phyloP scores from a whole-genome alignment of 805 yeast genomes.

The Myxozyma nipponensis region DNA sequence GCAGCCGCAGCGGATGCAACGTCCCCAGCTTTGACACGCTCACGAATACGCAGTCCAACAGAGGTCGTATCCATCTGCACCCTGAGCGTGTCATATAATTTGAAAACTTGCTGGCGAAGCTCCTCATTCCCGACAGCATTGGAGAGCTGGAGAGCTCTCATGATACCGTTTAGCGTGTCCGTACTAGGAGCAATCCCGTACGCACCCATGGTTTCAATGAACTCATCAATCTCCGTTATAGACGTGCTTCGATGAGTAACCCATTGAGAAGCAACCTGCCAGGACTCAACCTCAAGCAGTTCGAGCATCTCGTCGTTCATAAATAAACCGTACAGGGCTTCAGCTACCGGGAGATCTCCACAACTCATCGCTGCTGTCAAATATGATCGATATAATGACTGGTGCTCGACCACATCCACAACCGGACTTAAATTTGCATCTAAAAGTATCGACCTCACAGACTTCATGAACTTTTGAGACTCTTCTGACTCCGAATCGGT shows the following conservation, averaged over 20 bases:
- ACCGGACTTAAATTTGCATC: slow-evolving; percentile 7
- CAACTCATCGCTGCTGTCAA: slow-evolving; percentile 19
- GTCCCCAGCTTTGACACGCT: slow-evolving; percentile 18
- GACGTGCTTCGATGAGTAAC: slow-evolving; percentile 30
- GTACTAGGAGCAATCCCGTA: background rate
- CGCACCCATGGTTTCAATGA: slow-evolving; percentile 26
- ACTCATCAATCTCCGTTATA: slow-evolving; percentile 9
- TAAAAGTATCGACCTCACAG: slow-evolving; percentile 8
- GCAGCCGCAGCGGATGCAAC: slow-evolving; percentile 18
- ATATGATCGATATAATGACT: slow-evolving; percentile 20
- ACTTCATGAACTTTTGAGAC: slow-evolving; percentile 13
- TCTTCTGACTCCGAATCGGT: slow-evolving; percentile 9
- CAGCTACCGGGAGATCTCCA: slow-evolving; percentile 2
- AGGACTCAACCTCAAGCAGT: slow-evolving; percentile 35
- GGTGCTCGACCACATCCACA: slow-evolving; percentile 12
- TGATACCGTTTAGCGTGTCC: slow-evolving; percentile 17
- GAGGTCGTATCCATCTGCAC: slow-evolving; percentile 12
- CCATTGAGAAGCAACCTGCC: slow-evolving; percentile 40
- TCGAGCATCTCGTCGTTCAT: slow-evolving; percentile 9
- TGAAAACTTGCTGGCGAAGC: slow-evolving; percentile 15
- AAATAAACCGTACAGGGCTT: slow-evolving; percentile 2
- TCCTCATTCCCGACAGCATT: background rate
- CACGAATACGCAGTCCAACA: slow-evolving; percentile 25
- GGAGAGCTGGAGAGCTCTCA: slow-evolving; percentile 19
- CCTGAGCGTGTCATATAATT: slow-evolving; percentile 2